Evolutionary conservation across 176 grass and related monocot genomes (phyloP), one percentile per base, ranked within the genome.

Genomic region (Secale cereale): DNA sequence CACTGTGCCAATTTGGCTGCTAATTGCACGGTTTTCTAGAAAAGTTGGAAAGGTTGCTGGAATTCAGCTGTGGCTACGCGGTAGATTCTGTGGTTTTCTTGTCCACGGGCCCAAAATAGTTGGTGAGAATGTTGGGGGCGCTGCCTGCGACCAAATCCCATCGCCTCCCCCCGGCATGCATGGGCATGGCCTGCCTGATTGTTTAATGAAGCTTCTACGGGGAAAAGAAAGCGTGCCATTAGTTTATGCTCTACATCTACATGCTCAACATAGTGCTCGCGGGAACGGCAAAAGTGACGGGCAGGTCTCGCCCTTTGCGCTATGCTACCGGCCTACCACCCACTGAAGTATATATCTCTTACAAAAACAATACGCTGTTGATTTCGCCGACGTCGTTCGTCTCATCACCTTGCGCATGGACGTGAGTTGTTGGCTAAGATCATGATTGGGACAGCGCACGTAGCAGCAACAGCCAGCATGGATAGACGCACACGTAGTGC

Each of bases 241-340:
- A 78, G 50, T 65, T 48, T 31, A 68, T 62, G 84, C 59, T 65
- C 41, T n/a, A n/a, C n/a, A n/a, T n/a, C n/a, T n/a, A n/a, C n/a
- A n/a, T n/a, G 25, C 41, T 78, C 8, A 19, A 50, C 59, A 79
- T 80, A 59, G 67, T 76, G 80, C 85, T 87, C 60, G 67, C 80
- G 59, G 84, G 30, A 74, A 81, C 48, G 43, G 30, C 68, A 6
- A 59, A 78, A 43, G n/a, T 82, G 79, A 35, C 86, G 60, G 75
- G 46, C 80, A 67, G 66, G 83, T 60, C 74, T 66, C 43, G 20
- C 35, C 16, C 70, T 90, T 79, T 68, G 28, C n/a, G n/a, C n/a
- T n/a, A n/a, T n/a, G n/a, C 35, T 17, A 50, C 70, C 43, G 15
- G 13, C 43, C 43, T 46, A 46, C 4, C 40, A 28, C 8, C 25